Percentiles rank a stretch among this genome's conserved stretches.
Conservation (phyloP, 2,329 filamentous ascomycete species). For the Aschersonia sp. region DNA sequence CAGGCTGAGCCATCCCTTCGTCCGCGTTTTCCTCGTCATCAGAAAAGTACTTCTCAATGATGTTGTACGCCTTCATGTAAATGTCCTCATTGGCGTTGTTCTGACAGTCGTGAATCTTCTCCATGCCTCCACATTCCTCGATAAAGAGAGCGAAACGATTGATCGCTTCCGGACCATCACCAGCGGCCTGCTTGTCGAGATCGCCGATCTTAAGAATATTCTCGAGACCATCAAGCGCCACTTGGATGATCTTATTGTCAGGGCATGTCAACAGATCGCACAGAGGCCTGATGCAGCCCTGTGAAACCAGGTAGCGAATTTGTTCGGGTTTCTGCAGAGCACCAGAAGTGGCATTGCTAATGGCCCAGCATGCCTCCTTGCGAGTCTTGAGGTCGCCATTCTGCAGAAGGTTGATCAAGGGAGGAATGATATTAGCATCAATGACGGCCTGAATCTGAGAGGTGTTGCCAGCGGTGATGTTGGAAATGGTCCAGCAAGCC, state of each 20-base stretch:
- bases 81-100: constrained; percentile 99
- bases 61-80: constrained; percentile 99
- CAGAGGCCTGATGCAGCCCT: constrained; percentile 93
- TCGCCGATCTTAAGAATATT: constrained; percentile 99
- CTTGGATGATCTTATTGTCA: constrained; percentile 99
- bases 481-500: constrained; percentile 99
- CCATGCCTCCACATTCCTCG: constrained; percentile 97
- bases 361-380: constrained; percentile 99
- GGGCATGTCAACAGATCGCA: constrained; percentile 92
- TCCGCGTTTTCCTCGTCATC: constrained; percentile 93
- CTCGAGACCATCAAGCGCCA: constrained; percentile 92
- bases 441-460: constrained; percentile 94
- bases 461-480: constrained; percentile 96
- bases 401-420: constrained; percentile 86
- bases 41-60: constrained; percentile 99
- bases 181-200: constrained; percentile 85
- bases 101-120: constrained; percentile 99
- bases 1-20: constrained; percentile 57
- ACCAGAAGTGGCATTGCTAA: constrained; percentile 94
- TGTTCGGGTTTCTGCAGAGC: constrained; percentile 98
- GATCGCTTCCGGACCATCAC: constrained; percentile 61
- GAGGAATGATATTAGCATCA: constrained; percentile 92
- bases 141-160: constrained; percentile 98
- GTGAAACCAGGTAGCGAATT: constrained; percentile 84
- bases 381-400: constrained; percentile 98